Percentiles rank a stretch among this genome's conserved stretches.
These are phyloP conservation scores for Actinomortierella wolfii DNA, from an alignment of 371 early-diverging fungal species.

Conservation along the genomic window DNA sequence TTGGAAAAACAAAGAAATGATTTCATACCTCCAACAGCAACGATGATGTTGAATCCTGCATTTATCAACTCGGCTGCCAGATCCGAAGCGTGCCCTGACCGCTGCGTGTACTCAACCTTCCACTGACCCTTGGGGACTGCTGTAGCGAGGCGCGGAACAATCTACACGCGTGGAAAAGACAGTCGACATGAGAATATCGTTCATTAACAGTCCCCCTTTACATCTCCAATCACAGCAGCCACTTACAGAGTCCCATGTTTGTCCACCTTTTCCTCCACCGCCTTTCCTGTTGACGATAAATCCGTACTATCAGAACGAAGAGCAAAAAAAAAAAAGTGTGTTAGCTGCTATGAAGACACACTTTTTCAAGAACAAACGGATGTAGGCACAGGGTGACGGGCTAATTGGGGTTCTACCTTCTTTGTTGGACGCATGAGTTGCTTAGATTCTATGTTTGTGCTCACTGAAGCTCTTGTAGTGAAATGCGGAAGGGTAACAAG, in stretches of 20 bases:
- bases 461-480: too few species aligned
- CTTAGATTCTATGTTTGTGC: too few species aligned
- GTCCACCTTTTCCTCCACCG: conserved; percentile 41
- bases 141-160: conserved; percentile 17
- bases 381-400: too few species aligned
- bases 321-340: not conserved
- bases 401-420: too few species aligned
- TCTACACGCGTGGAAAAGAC: conserved; percentile 2
- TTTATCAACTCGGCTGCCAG: conserved; percentile 26
- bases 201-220: not conserved
- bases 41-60: conserved; percentile 24
- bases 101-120: conserved; percentile 42
- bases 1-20: too few species aligned
- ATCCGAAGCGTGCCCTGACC: conserved; percentile 42
- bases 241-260: conserved; percentile 34
- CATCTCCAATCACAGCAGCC: not conserved
- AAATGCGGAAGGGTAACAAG: too few species aligned
- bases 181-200: not conserved
- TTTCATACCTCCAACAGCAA: conserved; percentile 37
- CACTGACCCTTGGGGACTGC: conserved; percentile 16
- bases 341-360: not conserved
- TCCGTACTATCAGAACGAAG: conserved; percentile 17
- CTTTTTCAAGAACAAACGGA: too few species aligned
- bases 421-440: too few species aligned
- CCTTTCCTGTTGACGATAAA: conserved; percentile 38